These are phyloP conservation scores for Solanum phureja DNA, from an alignment of 257 asterid genomes.

Conservation along the genomic window DNA sequence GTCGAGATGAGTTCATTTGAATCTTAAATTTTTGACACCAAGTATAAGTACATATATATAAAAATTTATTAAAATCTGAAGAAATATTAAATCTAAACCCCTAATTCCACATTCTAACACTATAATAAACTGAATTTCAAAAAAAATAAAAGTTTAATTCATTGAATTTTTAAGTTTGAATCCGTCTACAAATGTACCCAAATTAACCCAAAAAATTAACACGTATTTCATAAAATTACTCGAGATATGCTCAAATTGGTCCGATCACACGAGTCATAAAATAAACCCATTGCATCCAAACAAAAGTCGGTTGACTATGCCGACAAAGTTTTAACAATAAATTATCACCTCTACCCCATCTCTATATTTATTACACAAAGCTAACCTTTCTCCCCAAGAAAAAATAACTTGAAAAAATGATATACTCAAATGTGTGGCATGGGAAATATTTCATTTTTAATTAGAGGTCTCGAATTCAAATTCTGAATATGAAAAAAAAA, in stretches of 20 bases:
- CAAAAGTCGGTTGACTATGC: neutral
- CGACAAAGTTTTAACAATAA: neutral
- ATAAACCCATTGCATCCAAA: neutral
- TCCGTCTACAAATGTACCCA: fast-evolving
- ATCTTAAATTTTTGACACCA: neutral
- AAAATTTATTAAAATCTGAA: too few species aligned
- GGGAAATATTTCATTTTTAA: too few species aligned
- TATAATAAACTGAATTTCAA: neutral
- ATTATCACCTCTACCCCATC: neutral
- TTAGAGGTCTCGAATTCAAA: fast-evolving
- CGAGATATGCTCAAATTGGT: neutral
- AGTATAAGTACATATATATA: neutral
- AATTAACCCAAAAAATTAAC: neutral
- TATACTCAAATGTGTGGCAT: neutral
- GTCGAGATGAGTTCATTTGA: neutral
- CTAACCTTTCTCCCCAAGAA: neutral
- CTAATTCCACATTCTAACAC: neutral
- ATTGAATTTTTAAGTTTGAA: neutral
- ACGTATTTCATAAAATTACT: neutral
- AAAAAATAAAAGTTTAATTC: neutral
- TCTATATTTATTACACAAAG: neutral
- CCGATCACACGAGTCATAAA: neutral
- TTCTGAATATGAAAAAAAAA: too few species aligned
- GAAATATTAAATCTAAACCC: too few species aligned
- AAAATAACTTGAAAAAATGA: neutral